Base-by-base conservation (phyloP, 768 basidiomycete genomes). In the Mycena capillaripes region DNA sequence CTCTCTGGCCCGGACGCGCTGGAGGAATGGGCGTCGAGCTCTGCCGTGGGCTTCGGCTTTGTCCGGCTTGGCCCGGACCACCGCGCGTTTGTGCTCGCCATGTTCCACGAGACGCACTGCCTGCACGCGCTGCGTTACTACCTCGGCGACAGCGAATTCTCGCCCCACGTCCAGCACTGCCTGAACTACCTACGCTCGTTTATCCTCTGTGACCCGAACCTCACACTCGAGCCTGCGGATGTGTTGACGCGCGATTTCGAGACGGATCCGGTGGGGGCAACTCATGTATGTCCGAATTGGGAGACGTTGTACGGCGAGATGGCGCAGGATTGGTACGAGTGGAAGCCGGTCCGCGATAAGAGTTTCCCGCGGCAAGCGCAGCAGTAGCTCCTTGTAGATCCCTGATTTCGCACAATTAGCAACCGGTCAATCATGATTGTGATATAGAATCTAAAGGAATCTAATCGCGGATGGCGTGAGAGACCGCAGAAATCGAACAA, bases 31-130 rank as follows among this genome's bases (percentile, higher is more conserved):
- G 66, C 62, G 1, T 66, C 67, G 2, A 65, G n/a, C 40, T 32
- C 40, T 25, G 14, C 69, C 1, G 40, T 36, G 29, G 69, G 69
- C 2, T 70, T 78, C 46, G 81, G 81, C 8, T 82, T 79, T 70
- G 76, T 82, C 11, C 79, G 77, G 32, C 76, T 84, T 3, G 82
- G 82, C n/a, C 78, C 81, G 0, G 32, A 80, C 34, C 70, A 81
- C 64, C 80, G 82, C 40, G 78, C 78, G 0, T 82, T 84, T 58
- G 77, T 69, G 10, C 70, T 85, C n/a, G 79, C 83, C 30, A 78
- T 84, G 53, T 83, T 78, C 73, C 84, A 85, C 71, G 81, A 84
- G 60, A 76, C 79, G 25, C 82, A 84, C 63, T 84, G 82, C 52
- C 71, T 83, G 10, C 80, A 82, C 34, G 68, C 79, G 36, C 78